A percentile compares a stretch with the other conserved stretches of the same genome.
Conservation (phyloP, 495 filamentous ascomycete species). For the Penicillium flavigenum region DNA sequence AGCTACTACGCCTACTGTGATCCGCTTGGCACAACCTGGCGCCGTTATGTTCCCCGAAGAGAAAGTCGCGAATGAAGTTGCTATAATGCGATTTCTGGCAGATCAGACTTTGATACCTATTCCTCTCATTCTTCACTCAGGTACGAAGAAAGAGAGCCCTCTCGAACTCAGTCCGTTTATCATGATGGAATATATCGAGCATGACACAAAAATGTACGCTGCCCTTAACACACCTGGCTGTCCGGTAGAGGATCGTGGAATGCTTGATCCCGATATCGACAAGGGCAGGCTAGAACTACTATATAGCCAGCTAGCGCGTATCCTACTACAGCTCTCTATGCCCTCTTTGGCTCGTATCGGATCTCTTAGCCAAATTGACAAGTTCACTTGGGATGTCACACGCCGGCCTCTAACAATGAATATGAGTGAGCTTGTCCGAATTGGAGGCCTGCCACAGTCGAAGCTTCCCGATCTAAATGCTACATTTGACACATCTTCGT, state of each 20-base stretch:
- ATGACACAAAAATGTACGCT: too few species aligned
- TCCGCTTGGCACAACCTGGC: conserved; percentile 18
- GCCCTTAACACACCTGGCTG: too few species aligned
- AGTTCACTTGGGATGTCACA: conserved; percentile 21
- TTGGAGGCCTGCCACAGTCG: conserved; percentile 27
- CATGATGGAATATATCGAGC: too few species aligned
- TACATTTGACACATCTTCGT: conserved; percentile 12
- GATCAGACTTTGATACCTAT: too few species aligned
- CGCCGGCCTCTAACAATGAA: conserved; percentile 25
- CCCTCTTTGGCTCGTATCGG: conserved; percentile 35
- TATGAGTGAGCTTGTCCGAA: conserved; percentile 36
- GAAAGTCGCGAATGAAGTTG: conserved; percentile 17
- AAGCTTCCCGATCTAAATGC: conserved; percentile 34
- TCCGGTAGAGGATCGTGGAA: not conserved
- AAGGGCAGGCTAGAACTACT: conserved; percentile 28
- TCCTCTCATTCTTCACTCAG: too few species aligned
- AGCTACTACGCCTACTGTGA: conserved; percentile 2
- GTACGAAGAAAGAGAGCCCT: too few species aligned
- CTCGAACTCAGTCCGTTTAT: too few species aligned
- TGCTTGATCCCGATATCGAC: conserved; percentile 33
- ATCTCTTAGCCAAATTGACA: conserved; percentile 28
- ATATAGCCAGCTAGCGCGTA: conserved; percentile 35
- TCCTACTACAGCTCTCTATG: conserved; percentile 36
- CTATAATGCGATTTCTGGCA: too few species aligned
- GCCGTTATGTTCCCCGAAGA: conserved; percentile 32